Base-by-base conservation (phyloP, 129 eudicot genomes). In the Tanacetum coccineum region DNA sequence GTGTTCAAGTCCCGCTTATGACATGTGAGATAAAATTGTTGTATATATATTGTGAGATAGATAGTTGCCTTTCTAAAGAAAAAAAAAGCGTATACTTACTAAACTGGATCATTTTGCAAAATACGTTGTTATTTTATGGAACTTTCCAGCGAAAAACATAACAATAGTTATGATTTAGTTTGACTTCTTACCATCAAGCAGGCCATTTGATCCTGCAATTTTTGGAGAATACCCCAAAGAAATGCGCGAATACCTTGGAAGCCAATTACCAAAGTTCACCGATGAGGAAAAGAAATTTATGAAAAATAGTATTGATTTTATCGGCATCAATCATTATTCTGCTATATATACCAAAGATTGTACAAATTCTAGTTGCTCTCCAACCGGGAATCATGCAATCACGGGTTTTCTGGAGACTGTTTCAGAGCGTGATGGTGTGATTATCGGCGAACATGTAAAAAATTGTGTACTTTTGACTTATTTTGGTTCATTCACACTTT, bases 271-370 rank as follows among this genome's bases (percentile, higher is more conserved):
- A 8, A 59, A 42, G 15, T 93, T 93, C 81, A 71, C 89, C 7
- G 4, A 53, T 4, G 87, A 86, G 32, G 98, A 93, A 72, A 79
- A 13, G n/a, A 49, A 30, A 9, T 73, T 66, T 9, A 54, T 93
- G 72, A 80, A 63, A 47, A 79, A 74, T 17, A 86, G 87, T 67
- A 62, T 70, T 12, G 98, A 93, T 51, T 93, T 84, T 64, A 80
- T 93, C 1, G 96, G 96, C 30, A 76, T 93, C 46, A 93, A 93
- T 70, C 96, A 93, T 71, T 93, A 93, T 57, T 67, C 89, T 26
- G 67, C 84, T 56, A 40, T 76, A 4, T 93, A 88, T 62, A 76
- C 81, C 21, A 79, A 80, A 63, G 98, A 86, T 64, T 92, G 98
- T 67, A 55, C 78, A 54, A 65, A 78, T 30, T 83, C 83, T 18